Evolutionary conservation across 2,329 filamentous ascomycete genomes (phyloP).

Genomic region (Beauveria sp.): DNA sequence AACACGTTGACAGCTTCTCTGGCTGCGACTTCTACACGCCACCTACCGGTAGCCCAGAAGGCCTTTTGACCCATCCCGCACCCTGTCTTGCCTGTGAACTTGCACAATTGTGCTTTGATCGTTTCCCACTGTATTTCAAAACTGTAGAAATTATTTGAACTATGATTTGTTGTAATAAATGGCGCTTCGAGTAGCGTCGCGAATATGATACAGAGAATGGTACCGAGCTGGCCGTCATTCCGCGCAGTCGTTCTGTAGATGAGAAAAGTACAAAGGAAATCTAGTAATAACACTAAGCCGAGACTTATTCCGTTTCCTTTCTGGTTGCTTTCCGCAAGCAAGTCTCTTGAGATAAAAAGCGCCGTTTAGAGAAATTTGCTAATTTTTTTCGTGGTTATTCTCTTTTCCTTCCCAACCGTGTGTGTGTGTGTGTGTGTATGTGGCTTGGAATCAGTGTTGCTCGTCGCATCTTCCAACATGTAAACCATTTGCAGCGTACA

Average conservation of each 20-base stretch:
- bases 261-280: slow-evolving; percentile 6
- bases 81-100: slow-evolving; percentile 6
- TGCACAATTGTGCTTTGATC: not conserved
- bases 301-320: not conserved
- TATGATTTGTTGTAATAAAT: slow-evolving; percentile 10
- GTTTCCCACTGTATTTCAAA: too few relatives aligned
- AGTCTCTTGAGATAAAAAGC: slow-evolving; percentile 4
- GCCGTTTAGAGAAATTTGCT: not conserved
- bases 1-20: too few relatives aligned
- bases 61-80: not conserved
- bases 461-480: not conserved
- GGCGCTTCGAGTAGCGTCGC: slow-evolving; percentile 19
- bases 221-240: not conserved
- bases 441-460: not conserved
- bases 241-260: slow-evolving; percentile 4
- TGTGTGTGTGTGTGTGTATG: not conserved
- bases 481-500: not conserved
- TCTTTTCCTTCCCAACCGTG: not conserved
- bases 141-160: not conserved
- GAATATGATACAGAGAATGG: slow-evolving; percentile 17
- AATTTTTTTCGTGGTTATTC: not conserved
- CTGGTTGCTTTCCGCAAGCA: slow-evolving; percentile 8
- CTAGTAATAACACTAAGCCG: slow-evolving; percentile 4
- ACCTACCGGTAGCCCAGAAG: not conserved
- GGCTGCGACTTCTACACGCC: slow-evolving; percentile 2